Conservation (phyloP, 1,139 yeast genomes). For the Geotrichum cucujoidarum region DNA sequence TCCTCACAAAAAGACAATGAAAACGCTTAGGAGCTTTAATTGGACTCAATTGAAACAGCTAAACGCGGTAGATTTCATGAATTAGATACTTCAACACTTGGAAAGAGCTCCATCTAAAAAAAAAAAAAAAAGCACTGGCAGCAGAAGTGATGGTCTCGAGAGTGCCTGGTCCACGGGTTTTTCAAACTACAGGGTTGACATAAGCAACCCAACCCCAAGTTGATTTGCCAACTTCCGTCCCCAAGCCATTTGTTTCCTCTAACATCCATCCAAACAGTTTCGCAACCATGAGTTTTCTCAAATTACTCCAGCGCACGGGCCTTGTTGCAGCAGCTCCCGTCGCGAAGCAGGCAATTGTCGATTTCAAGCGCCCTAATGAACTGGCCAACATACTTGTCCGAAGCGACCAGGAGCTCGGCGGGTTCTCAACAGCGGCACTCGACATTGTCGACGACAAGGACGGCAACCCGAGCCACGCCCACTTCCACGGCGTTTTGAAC, state of each 20-base stretch:
- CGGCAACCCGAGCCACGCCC: slow-evolving; percentile 23
- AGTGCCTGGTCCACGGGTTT: too few species aligned
- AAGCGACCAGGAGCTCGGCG: slow-evolving; percentile 72
- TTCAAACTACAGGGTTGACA: not conserved
- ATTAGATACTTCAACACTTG: too few species aligned
- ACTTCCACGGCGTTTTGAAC: slow-evolving; percentile 67
- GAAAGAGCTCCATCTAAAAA: too few species aligned
- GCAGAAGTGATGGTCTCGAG: too few species aligned
- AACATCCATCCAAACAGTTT: not conserved
- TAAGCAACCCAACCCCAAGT: not conserved
- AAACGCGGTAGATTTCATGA: too few species aligned
- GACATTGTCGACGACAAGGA: slow-evolving; percentile 34
- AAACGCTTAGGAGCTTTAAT: too few species aligned
- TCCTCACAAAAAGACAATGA: too few species aligned
- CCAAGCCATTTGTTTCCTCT: not conserved
- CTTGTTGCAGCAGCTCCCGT: slow-evolving; percentile 19
- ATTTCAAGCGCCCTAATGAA: slow-evolving; percentile 48
- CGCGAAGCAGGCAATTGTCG: slow-evolving; percentile 41
- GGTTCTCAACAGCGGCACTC: slow-evolving; percentile 63
- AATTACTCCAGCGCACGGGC: slow-evolving; percentile 18
- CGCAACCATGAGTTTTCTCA: slow-evolving; percentile 16
- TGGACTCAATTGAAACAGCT: too few species aligned
- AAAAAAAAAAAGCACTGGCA: too few species aligned
- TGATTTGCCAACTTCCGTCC: not conserved
- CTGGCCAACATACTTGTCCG: slow-evolving; percentile 52